These are phyloP conservation scores for Gossypium anomalum DNA, from an alignment of 345 rosid genomes.

Conservation along the genomic window DNA sequence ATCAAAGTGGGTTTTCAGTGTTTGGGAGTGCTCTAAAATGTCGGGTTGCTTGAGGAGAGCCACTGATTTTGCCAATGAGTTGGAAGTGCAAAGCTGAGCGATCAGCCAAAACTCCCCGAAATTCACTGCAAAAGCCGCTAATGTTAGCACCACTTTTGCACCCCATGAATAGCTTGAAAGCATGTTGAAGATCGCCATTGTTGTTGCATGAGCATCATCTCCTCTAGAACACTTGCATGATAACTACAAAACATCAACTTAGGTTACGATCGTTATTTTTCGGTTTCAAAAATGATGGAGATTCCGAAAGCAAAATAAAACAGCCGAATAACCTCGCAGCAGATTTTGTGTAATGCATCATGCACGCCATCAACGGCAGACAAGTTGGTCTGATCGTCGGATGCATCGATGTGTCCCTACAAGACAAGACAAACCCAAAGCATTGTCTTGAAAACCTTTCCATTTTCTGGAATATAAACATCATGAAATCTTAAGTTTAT, in stretches of 20 bases:
- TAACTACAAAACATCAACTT: slow-evolving; percentile 21
- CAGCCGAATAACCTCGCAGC: slow-evolving; percentile 35
- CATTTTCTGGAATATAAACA: not conserved
- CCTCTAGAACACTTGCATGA: slow-evolving; percentile 46
- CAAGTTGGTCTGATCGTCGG: slow-evolving; percentile 19
- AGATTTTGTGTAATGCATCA: slow-evolving; percentile 35
- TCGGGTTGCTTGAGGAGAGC: slow-evolving; percentile 46
- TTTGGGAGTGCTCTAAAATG: slow-evolving; percentile 23
- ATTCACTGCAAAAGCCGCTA: slow-evolving; percentile 43
- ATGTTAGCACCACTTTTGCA: slow-evolving; percentile 39
- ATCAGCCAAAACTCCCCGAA: slow-evolving; percentile 45
- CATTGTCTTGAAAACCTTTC: not conserved
- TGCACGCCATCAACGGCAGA: slow-evolving; percentile 23
- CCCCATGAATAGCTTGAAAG: slow-evolving; percentile 44
- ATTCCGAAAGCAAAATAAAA: too few species aligned
- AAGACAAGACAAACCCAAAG: not conserved
- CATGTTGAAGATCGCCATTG: slow-evolving; percentile 34
- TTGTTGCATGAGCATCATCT: slow-evolving; percentile 38
- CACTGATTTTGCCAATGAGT: slow-evolving; percentile 32
- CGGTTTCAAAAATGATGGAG: too few species aligned
- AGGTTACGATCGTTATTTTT: too few species aligned
- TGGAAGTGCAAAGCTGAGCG: slow-evolving; percentile 24
- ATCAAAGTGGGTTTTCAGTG: slow-evolving; percentile 33
- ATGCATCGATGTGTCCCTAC: slow-evolving; percentile 16
- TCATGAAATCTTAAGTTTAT: not conserved